A percentile compares a stretch with the other conserved stretches of the same genome.
phyloP scores from a whole-genome alignment of 2,329 filamentous ascomycete species.

The Aplosporella prunicola region DNA sequence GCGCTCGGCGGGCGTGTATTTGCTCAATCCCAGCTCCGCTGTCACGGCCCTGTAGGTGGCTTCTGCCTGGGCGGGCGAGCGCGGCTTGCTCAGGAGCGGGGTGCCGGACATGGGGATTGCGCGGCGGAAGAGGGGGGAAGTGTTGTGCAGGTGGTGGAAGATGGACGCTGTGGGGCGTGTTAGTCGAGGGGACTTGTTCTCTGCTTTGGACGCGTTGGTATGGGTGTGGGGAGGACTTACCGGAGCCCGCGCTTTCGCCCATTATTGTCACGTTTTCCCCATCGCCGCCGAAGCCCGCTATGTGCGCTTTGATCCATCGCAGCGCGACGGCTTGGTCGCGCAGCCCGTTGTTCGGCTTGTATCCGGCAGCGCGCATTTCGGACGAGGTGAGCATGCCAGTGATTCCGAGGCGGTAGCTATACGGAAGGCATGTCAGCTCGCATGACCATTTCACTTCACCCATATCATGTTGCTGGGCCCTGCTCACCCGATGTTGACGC shows the following conservation, averaged over 20 bases:
- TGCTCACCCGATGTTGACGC: conserved; percentile 39
- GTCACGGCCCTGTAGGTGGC: conserved; percentile 33
- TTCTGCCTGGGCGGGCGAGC: conserved; percentile 33
- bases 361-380: conserved; percentile 37
- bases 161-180: conserved; percentile 8
- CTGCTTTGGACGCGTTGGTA: not conserved
- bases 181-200: too few relatives aligned
- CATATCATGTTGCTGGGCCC: too few relatives aligned
- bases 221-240: conserved; percentile 19
- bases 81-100: conserved; percentile 32
- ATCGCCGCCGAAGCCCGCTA: conserved; percentile 31
- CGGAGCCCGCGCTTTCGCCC: conserved; percentile 42
- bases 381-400: conserved; percentile 35
- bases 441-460: too few relatives aligned
- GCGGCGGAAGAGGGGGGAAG: conserved; percentile 33
- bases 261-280: conserved; percentile 29
- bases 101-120: conserved; percentile 20
- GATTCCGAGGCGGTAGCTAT: conserved; percentile 24
- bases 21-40: conserved; percentile 30
- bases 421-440: not conserved
- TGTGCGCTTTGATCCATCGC: conserved; percentile 28
- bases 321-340: conserved; percentile 29
- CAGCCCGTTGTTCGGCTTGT: conserved; percentile 26
- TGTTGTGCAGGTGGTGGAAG: conserved; percentile 21
- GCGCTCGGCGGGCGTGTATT: conserved; percentile 30